Percentiles rank a stretch among this genome's conserved stretches.
These are phyloP conservation scores for Striga asiatica DNA, from an alignment of 257 asterid species.

Conservation along the genomic window DNA sequence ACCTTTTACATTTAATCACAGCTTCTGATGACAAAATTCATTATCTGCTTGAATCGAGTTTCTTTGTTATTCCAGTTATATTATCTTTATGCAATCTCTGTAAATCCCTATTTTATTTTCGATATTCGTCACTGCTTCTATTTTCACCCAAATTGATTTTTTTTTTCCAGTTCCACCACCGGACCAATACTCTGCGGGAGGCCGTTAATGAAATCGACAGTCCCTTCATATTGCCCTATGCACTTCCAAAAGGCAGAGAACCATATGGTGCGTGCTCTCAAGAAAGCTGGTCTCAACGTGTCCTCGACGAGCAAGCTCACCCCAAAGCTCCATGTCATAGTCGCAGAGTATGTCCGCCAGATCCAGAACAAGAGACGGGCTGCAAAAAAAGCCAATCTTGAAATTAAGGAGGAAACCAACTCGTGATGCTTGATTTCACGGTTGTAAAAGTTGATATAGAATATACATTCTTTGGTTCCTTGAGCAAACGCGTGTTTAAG, in stretches of 20 bases:
- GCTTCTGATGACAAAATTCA: too few species aligned
- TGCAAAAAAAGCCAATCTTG: conserved; percentile 30
- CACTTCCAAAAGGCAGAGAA: conserved; percentile 80
- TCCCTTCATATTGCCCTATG: conserved; percentile 68
- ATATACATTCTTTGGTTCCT: conserved; percentile 16
- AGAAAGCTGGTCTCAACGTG: conserved; percentile 63
- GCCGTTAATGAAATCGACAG: conserved; percentile 67
- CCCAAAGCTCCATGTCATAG: conserved; percentile 71
- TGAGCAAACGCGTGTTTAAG: too few species aligned
- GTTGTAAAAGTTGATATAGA: not conserved
- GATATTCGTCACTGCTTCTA: not conserved
- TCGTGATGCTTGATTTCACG: conserved; percentile 22
- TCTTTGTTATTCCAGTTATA: not conserved
- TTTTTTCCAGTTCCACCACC: conserved; percentile 50
- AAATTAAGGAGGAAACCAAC: too few species aligned
- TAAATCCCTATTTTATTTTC: not conserved
- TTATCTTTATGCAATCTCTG: not conserved
- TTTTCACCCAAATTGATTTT: not conserved
- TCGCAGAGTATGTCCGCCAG: conserved; percentile 53
- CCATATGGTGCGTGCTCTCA: conserved; percentile 68
- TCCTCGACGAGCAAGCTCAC: conserved; percentile 64
- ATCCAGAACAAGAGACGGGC: conserved; percentile 71
- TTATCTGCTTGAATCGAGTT: not conserved
- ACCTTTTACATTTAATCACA: too few species aligned
- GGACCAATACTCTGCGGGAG: conserved; percentile 84